Base-by-base conservation (phyloP, 257 asterid genomes). In the Sherardia arvensis region DNA sequence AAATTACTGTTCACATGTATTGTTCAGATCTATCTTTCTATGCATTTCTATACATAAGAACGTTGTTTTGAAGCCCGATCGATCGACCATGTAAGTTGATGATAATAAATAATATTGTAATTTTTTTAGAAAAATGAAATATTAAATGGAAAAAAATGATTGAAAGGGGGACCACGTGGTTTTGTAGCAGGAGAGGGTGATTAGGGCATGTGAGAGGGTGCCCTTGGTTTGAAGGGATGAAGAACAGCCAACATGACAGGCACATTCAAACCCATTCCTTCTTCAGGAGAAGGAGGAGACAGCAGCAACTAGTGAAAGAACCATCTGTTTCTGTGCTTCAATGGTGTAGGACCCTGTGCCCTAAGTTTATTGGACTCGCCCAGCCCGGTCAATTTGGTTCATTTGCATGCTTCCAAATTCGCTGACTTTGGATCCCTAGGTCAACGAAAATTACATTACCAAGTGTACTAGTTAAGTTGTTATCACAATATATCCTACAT, bases 171-270 rank as follows among this genome's bases (percentile, higher is more conserved):
- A 68, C 71, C 78, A 73, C 56, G 78, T 69, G 74, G 79, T 73
- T 65, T 7, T 83, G 90, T 80, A 66, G 75, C 64, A 68, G 69
- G 70, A 62, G 78, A 61, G 81, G 78, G 80, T 74, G 79, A 83
- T 78, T 74, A 69, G 64, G 78, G 82, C 87, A 83, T 76, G 79
- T 69, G 79, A 36, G 26, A 45, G 48, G 59, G 62, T 68, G 5
- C 71, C 75, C 75, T 57, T 40, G 60, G 68, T 0, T 1, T 7
- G 5, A 18, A 17, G 25, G 11, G 51, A n/a, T 43, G 65, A 74
- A 69, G 75, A 43, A 74, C 78, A 74, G 26, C 78, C 66, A 69
- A 74, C 78, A 69, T 74, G 78, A 53, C 47, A 3, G 56, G 7
- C 78, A 69, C 71, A 65, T 69, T 73, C 23, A 62, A 51, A 21